Conservation (phyloP, 2,329 filamentous ascomycete genomes). For the Celoporthe dispersa region DNA sequence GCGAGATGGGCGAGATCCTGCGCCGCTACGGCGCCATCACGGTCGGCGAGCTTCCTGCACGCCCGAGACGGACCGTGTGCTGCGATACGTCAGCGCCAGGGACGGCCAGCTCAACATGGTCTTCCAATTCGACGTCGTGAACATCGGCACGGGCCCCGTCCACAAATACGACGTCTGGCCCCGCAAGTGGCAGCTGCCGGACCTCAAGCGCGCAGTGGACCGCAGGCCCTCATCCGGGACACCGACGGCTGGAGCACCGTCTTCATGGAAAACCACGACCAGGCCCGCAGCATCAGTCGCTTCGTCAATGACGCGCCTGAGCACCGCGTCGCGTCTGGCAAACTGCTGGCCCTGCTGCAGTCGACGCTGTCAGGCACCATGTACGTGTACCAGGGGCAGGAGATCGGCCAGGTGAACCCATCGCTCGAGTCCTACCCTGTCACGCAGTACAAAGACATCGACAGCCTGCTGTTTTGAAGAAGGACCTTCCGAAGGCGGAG, state of each 20-base stretch:
- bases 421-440: not conserved
- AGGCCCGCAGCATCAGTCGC: constrained; percentile 62
- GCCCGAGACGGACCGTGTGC: constrained; percentile 21
- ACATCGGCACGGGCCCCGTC: constrained; percentile 15
- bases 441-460: not conserved
- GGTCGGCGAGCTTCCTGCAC: constrained; percentile 29
- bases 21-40: constrained; percentile 27
- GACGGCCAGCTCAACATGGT: constrained; percentile 71
- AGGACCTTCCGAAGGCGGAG: not conserved
- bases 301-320: constrained; percentile 56
- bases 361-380: constrained; percentile 64
- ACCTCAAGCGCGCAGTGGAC: constrained; percentile 56
- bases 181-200: constrained; percentile 49
- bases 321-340: constrained; percentile 55
- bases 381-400: constrained; percentile 73
- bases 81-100: constrained; percentile 38
- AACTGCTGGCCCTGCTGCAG: constrained; percentile 63
- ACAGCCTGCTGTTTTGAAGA: constrained; percentile 1
- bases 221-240: constrained; percentile 62
- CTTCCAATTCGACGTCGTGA: constrained; percentile 68
- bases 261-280: constrained; percentile 70
- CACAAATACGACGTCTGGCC: constrained; percentile 23
- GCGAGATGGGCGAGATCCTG: constrained; percentile 24
- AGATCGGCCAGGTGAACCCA: constrained; percentile 67
- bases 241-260: constrained; percentile 68